Evolutionary conservation across 2,329 filamentous ascomycete species (phyloP), one percentile per base, ranked within the genome.

Genomic region (Albophoma yamanashiensis): DNA sequence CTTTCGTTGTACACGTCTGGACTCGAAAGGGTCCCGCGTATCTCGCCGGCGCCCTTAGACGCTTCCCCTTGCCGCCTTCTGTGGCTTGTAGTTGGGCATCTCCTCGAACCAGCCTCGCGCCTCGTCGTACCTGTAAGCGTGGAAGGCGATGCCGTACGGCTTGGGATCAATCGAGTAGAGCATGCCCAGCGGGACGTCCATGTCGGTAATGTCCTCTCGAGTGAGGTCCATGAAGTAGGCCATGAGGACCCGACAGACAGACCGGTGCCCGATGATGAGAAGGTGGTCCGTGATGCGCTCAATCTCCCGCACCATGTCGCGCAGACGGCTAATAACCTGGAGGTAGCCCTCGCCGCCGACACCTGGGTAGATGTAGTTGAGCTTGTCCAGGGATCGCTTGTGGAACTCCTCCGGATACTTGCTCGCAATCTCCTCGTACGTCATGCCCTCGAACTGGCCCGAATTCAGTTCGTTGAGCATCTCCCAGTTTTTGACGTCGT

Each of bases 401-500:
- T 81, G 79, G 70, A 91, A 99, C 70, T 99, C 92, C 2, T 91
- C 86, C 0, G 87, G 88, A 69, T 89, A 88, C 62, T 86, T 84
- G n/a, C 82, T 77, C 60, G 86, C 87, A 66, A 99, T 97, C 67
- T 96, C 90, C 2, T 89, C 84, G 72, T 99, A 97, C 0, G 94
- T 97, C 79, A 97, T 86, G 57, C 94, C 93, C 70, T 99, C 94
- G 77, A 97, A 96, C 57, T 86, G 83, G 17, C 94, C 94, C 0
- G 93, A 89, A 67, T 97, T 95, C 56, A 99, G 84, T 75, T 99
- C 94, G 70, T 99, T 96, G 58, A 99, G 83, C 91, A 96, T 96
- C 69, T 92, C 89, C 91, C 93, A 96, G 66, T 96, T 90, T 78
- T 99, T 99, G 67, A 95, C 87, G 65, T 97, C 94, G 71, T 93